Evolutionary conservation across 345 rosid species (phyloP).

Genomic region (Citrus sp.): DNA sequence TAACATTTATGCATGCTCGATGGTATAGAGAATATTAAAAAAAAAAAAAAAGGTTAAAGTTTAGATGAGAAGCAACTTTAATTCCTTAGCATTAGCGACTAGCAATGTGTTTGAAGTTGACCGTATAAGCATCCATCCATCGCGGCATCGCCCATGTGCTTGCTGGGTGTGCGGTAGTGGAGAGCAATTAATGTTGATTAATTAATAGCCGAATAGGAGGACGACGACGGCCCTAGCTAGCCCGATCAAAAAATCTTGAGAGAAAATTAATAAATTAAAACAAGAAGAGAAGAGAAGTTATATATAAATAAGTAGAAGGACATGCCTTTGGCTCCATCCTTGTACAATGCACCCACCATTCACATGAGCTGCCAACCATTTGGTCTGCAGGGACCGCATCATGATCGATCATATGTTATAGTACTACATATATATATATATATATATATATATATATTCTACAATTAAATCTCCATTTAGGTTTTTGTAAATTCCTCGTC

Average conservation of each 20-base stretch:
- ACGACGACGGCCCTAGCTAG: no score
- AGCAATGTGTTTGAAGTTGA: background rate
- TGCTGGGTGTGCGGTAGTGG: background rate
- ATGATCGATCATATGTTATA: background rate
- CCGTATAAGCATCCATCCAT: background rate
- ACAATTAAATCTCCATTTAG: no score
- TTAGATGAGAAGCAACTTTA: background rate
- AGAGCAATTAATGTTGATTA: background rate
- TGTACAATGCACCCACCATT: background rate
- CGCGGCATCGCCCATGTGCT: no score
- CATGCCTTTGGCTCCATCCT: background rate
- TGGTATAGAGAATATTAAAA: no score
- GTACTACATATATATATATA: no score
- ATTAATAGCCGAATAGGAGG: no score
- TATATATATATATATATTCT: no score
- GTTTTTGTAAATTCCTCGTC: no score
- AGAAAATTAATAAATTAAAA: background rate
- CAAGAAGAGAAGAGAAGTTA: background rate
- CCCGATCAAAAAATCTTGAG: background rate
- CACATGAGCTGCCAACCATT: conserved; percentile 15
- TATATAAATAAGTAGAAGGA: background rate
- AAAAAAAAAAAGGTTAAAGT: no score
- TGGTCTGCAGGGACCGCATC: background rate
- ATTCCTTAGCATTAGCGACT: background rate
- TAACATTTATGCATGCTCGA: no score